Evolutionary conservation across 768 basidiomycete genomes (phyloP).

Genomic region (Collybia sp.): DNA sequence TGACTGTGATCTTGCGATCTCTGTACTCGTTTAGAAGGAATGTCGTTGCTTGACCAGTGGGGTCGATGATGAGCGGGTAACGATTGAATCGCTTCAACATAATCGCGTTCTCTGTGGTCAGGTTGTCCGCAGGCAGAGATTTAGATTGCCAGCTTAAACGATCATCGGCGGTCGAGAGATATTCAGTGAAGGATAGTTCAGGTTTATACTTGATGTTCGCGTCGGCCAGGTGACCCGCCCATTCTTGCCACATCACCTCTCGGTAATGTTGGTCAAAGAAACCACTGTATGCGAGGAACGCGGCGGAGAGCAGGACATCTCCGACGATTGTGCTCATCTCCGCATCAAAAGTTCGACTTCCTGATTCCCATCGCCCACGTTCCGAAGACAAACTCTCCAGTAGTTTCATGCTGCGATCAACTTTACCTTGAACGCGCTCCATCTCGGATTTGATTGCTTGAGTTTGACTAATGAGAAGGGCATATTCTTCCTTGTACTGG

Average conservation of each 20-base stretch:
- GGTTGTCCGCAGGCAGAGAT: conserved; percentile 89
- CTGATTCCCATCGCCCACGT: conserved; percentile 88
- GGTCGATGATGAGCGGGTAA: conserved; percentile 96
- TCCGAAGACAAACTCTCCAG: conserved; percentile 94
- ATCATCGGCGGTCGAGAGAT: conserved; percentile 95
- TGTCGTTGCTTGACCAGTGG: conserved; percentile 93
- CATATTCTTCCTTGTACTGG: conserved; percentile 96
- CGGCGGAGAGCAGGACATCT: conserved; percentile 92
- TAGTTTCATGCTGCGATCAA: conserved; percentile 94
- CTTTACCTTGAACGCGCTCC: conserved; percentile 96
- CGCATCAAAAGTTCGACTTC: conserved; percentile 91
- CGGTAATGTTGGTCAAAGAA: conserved; percentile 99
- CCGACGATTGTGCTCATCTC: conserved; percentile 99
- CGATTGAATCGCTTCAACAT: conserved; percentile 98
- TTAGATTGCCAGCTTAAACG: conserved; percentile 95
- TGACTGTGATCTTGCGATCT: conserved; percentile 95
- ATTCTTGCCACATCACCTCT: conserved; percentile 95
- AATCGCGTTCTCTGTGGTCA: conserved; percentile 99
- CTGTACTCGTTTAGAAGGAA: conserved; percentile 94
- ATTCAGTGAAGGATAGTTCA: conserved; percentile 91
- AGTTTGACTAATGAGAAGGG: conserved; percentile 91
- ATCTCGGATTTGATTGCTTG: conserved; percentile 97
- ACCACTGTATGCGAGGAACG: conserved; percentile 94
- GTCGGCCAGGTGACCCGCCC: conserved; percentile 84
- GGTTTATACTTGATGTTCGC: conserved; percentile 90